Percentiles rank a stretch among this genome's conserved stretches.
Evolutionary conservation across 2,329 filamentous ascomycete species (phyloP).

Genomic region (Coleophoma eucalyptorum): DNA sequence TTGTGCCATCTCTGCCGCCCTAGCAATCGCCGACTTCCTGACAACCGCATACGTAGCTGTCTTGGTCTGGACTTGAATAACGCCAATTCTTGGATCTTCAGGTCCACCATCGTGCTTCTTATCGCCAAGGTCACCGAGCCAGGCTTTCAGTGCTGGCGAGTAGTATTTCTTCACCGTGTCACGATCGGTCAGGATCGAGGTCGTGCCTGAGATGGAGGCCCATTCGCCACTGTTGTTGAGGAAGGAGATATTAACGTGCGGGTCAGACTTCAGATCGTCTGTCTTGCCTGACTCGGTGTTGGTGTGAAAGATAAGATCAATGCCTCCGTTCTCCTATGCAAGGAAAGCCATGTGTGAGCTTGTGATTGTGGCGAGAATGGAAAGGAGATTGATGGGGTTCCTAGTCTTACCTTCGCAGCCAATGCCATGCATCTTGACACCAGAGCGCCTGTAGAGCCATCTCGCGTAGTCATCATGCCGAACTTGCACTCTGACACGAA

Average conservation of each 20-base stretch:
- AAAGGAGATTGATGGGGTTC: not conserved
- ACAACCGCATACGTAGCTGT: constrained; percentile 70
- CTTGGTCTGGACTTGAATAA: constrained; percentile 72
- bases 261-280: constrained; percentile 68
- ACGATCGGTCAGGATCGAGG: constrained; percentile 66
- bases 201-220: constrained; percentile 78
- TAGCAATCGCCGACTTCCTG: constrained; percentile 58
- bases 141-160: constrained; percentile 69
- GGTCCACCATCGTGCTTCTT: constrained; percentile 79
- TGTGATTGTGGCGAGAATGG: not conserved
- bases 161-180: constrained; percentile 71
- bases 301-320: constrained; percentile 86
- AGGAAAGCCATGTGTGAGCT: constrained; percentile 2
- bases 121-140: constrained; percentile 82
- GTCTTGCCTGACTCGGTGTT: constrained; percentile 90
- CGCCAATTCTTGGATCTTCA: constrained; percentile 75
- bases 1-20: constrained; percentile 69
- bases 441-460: constrained; percentile 59
- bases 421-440: constrained; percentile 85
- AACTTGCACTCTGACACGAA: constrained; percentile 77
- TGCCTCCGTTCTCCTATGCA: constrained; percentile 67
- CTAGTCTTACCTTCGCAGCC: constrained; percentile 61
- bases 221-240: constrained; percentile 74
- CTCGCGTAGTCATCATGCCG: constrained; percentile 83
- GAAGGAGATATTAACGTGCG: constrained; percentile 79